A percentile compares a stretch with the other conserved stretches of the same genome.
These are phyloP conservation scores for carrot (Daucus carota) DNA, from an alignment of 129 eudicot species.

Conservation along the genomic window DNA sequence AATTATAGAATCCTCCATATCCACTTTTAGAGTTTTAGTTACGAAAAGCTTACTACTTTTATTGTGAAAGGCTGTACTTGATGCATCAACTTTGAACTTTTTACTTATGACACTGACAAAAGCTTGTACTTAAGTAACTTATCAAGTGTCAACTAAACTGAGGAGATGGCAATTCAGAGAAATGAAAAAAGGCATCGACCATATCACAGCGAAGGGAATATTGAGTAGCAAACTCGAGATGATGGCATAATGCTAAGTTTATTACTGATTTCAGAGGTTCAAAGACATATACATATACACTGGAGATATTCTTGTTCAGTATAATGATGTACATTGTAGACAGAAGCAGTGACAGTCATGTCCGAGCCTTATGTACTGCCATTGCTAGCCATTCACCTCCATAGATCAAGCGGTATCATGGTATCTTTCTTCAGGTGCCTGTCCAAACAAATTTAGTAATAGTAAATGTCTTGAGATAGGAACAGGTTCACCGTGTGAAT, in stretches of 20 bases:
- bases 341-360: background rate
- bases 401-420: background rate
- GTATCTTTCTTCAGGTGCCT: slow-evolving; percentile 5
- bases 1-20: too few relatives aligned
- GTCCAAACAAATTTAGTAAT: background rate
- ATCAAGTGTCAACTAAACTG: background rate
- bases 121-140: too few relatives aligned
- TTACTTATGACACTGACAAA: too few relatives aligned
- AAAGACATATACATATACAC: slow-evolving; percentile 8
- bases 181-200: background rate
- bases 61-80: too few relatives aligned
- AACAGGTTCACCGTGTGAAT: background rate
- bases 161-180: background rate
- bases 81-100: too few relatives aligned
- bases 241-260: background rate
- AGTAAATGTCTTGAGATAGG: background rate
- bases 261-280: slow-evolving; percentile 1
- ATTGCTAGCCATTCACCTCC: slow-evolving; percentile 4
- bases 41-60: too few relatives aligned
- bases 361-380: background rate
- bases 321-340: background rate
- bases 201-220: background rate
- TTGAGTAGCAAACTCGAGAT: background rate
- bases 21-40: too few relatives aligned
- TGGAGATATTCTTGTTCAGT: background rate